Percentiles rank a stretch among this genome's conserved stretches.
phyloP scores from a whole-genome alignment of 169 alveolate species.

The Plasmodium vinckei region DNA sequence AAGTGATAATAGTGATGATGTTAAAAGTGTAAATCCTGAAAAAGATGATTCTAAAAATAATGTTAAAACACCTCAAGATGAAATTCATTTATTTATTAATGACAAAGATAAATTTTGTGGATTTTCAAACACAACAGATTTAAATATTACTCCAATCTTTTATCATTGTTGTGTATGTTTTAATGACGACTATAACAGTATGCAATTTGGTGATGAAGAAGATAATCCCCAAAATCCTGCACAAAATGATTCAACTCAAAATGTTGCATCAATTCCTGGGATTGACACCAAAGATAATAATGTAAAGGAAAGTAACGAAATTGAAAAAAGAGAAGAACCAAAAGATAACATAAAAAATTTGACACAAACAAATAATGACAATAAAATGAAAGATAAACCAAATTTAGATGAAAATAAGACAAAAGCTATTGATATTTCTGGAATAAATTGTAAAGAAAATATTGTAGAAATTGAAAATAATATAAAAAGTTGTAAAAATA shows the following conservation, averaged over 20 bases:
- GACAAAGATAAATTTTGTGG: conserved; percentile 71
- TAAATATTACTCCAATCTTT: conserved; percentile 52
- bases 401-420: neutral
- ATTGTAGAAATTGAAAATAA: conserved; percentile 28
- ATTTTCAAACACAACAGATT: conserved; percentile 51
- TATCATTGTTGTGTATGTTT: conserved; percentile 63
- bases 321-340: neutral
- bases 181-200: conserved; percentile 60
- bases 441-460: neutral
- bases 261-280: neutral
- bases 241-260: conserved; percentile 3
- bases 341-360: neutral
- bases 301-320: neutral
- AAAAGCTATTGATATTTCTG: neutral
- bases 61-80: conserved; percentile 4
- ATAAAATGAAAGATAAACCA: neutral
- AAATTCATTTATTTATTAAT: conserved; percentile 3
- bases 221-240: conserved; percentile 5
- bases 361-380: neutral
- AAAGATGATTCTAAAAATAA: neutral
- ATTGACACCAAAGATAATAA: neutral
- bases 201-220: conserved; percentile 39
- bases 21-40: neutral
- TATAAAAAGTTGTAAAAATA: conserved; percentile 26
- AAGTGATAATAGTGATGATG: neutral